phyloP scores from a whole-genome alignment of 345 rosid genomes.

The Bretschneidera sinensis region DNA sequence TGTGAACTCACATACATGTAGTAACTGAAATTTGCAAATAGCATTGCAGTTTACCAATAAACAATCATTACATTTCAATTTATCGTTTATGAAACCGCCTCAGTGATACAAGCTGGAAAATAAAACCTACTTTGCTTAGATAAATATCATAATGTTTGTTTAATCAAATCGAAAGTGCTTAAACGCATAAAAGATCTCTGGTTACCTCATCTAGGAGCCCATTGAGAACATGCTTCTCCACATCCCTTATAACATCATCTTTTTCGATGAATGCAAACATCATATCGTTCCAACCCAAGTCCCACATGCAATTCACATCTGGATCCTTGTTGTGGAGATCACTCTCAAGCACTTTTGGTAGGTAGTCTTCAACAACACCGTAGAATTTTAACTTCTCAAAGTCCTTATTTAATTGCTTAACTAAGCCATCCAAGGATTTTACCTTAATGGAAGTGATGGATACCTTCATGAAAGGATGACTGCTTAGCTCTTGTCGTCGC shows the following conservation, averaged over 20 bases:
- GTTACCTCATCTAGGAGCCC: conserved; percentile 65
- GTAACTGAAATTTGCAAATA: not conserved
- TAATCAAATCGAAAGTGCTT: conserved; percentile 1
- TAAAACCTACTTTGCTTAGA: conserved; percentile 3
- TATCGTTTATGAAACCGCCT: not conserved
- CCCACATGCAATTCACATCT: conserved; percentile 86
- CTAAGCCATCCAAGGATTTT: conserved; percentile 55
- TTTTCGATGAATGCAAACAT: conserved; percentile 47
- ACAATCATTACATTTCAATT: not conserved
- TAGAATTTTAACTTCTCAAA: conserved; percentile 48
- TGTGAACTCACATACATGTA: not conserved
- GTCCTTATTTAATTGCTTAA: conserved; percentile 49
- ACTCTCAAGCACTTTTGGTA: conserved; percentile 55
- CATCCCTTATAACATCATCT: conserved; percentile 66
- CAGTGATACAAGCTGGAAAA: conserved; percentile 1
- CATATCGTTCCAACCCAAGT: conserved; percentile 59
- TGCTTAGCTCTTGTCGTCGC: conserved; percentile 57
- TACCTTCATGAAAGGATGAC: conserved; percentile 55
- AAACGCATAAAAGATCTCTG: conserved; percentile 45
- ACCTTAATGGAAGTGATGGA: conserved; percentile 29
- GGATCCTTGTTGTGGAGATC: conserved; percentile 53
- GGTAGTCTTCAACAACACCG: conserved; percentile 51
- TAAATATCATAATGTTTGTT: not conserved
- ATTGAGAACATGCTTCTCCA: conserved; percentile 60
- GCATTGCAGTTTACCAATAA: not conserved